Evolutionary conservation across 2,329 filamentous ascomycete species (phyloP).

Genomic region (Colletotrichum agaves): DNA sequence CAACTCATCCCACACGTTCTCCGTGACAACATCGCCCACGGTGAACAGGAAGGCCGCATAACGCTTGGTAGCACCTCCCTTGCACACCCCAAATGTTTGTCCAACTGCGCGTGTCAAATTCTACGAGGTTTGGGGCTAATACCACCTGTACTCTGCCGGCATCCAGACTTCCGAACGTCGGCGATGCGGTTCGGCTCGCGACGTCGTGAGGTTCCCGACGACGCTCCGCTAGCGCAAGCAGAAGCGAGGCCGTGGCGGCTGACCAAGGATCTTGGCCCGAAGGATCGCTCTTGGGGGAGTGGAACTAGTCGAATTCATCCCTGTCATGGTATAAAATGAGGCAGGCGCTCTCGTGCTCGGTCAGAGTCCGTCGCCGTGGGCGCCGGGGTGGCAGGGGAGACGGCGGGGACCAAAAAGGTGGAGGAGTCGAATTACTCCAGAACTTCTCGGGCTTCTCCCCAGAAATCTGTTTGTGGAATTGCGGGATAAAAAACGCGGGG

Average conservation of each 20-base stretch:
- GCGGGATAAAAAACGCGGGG: conserved; percentile 26
- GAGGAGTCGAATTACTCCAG: conserved; percentile 16
- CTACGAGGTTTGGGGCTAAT: background rate
- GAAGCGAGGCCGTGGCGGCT: conserved; percentile 8
- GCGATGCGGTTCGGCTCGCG: background rate
- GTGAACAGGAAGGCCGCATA: no score
- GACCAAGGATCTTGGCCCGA: conserved; percentile 10
- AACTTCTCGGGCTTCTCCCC: conserved; percentile 10
- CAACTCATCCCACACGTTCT: no score
- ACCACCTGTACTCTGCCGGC: background rate
- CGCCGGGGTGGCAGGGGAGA: background rate
- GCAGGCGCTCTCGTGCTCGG: conserved; percentile 19
- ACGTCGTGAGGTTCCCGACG: background rate
- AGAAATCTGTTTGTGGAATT: conserved; percentile 4
- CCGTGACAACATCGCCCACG: no score
- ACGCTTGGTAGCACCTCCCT: no score
- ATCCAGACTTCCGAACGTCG: background rate
- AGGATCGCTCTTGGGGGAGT: background rate
- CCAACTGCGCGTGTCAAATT: background rate
- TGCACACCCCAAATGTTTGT: background rate
- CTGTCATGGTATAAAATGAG: background rate
- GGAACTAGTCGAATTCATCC: background rate
- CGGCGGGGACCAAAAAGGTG: conserved; percentile 7
- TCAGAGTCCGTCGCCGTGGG: conserved; percentile 23
- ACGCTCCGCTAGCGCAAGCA: background rate